A percentile compares a stretch with the other conserved stretches of the same genome.
These are phyloP conservation scores for Exophiala sp. DNA, from an alignment of 2,329 filamentous ascomycete genomes.

Conservation along the genomic window DNA sequence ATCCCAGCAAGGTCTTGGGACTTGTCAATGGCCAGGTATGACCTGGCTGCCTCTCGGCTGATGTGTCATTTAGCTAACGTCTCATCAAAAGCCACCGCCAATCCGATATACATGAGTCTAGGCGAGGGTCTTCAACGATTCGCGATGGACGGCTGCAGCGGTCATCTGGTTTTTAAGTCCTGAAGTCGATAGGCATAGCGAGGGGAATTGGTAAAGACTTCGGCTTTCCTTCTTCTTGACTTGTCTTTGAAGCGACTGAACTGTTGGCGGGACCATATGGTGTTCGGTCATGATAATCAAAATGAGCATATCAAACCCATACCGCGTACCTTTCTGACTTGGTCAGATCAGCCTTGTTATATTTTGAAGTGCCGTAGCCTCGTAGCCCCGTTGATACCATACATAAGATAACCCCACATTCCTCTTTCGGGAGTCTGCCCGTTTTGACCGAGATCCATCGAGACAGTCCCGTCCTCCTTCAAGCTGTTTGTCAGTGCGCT, in stretches of 20 bases:
- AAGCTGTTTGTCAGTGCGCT: no score
- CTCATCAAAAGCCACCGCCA: constrained; percentile 6
- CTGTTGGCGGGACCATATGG: neutral
- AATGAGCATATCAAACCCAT: neutral
- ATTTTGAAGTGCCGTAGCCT: no score
- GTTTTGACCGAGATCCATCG: no score
- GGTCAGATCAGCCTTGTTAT: no score
- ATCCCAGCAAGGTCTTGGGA: constrained; percentile 10
- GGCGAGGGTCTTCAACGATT: neutral
- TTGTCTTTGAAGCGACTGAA: neutral
- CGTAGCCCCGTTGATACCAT: no score
- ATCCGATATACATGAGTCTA: constrained; percentile 13
- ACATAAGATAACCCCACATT: no score
- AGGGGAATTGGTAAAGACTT: neutral
- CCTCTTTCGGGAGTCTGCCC: no score
- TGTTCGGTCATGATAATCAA: neutral
- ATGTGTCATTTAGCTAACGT: neutral
- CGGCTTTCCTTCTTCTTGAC: neutral
- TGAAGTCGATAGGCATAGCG: neutral
- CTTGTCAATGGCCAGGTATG: constrained; percentile 23
- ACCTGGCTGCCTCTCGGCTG: neutral
- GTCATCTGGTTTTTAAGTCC: neutral
- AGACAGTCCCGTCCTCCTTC: no score
- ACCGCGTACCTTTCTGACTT: no score
- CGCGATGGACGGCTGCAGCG: neutral